Conservation (phyloP, 2,329 filamentous ascomycete species). For the Cercospora citrullina region DNA sequence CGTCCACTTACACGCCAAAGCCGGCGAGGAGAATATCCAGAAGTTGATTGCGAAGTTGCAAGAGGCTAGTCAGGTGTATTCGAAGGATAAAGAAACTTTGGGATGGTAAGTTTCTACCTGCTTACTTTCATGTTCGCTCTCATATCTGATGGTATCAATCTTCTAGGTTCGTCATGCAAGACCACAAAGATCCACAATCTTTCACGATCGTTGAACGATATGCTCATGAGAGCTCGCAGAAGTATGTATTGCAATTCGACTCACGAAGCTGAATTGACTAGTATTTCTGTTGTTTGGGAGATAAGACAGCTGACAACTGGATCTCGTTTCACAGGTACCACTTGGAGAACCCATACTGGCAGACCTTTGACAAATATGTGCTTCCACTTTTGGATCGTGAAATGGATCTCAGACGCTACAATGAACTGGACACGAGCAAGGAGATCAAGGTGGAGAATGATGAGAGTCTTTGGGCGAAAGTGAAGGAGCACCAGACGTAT, state of each 20-base stretch:
- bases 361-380: constrained; percentile 75
- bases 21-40: constrained; percentile 61
- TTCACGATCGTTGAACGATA: constrained; percentile 78
- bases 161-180: constrained; percentile 75
- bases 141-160: neutral
- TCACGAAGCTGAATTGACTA: neutral
- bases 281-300: neutral
- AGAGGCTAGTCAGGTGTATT: constrained; percentile 72
- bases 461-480: constrained; percentile 37
- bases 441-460: constrained; percentile 39
- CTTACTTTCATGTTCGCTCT: neutral
- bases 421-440: constrained; percentile 61
- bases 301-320: neutral
- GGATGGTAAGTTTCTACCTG: constrained; percentile 34
- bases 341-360: constrained; percentile 66
- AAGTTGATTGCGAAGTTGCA: constrained; percentile 71
- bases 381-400: constrained; percentile 65
- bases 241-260: constrained; percentile 40
- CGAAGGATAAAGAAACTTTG: constrained; percentile 66
- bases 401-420: constrained; percentile 68
- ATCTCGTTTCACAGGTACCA: neutral
- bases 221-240: constrained; percentile 57
- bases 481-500: constrained; percentile 39
- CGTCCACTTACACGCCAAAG: constrained; percentile 69
- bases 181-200: constrained; percentile 64